Base-by-base conservation (phyloP, 2,329 filamentous ascomycete species). In the Fulvia fulva region DNA sequence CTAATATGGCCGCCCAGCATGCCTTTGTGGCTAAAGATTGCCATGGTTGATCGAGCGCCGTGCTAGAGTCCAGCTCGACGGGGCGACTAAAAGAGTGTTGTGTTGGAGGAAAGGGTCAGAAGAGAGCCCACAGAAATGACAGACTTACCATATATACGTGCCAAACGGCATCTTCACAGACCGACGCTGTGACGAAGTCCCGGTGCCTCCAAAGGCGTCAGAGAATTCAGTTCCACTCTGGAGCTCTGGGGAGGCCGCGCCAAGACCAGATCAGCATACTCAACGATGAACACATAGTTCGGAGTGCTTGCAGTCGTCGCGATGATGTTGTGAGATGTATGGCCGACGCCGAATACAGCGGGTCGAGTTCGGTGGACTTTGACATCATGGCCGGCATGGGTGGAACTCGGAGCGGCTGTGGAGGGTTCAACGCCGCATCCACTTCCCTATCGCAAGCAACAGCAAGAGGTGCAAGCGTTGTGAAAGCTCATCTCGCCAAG, bases 21-120 rank as follows among this genome's bases (percentile, higher is more conserved):
- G 52, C 62, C 62, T 44, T 58, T 64, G 51, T 64, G 62, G 52
- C 52, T 57, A 16, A 64, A 50, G 22, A 60, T 78, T 77, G 9
- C 37, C 37, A 41, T 41, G 37, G n/a, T 41, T 41, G 37, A 41
- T 41, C 37, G 37, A 41, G 37, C 14, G 37, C n/a, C 37, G 37
- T 8, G n/a, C 4, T n/a, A 41, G 14, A 41, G 37, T 19, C 8
- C 37, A 41, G 37, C 37, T 41, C 37, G 37, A 41, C 19, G 16
- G 14, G 16, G 37, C 37, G 37, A 19, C n/a, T 16, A n/a, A 41
- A 19, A 41, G 37, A 7, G 14, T n/a, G 16, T 41, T 19, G 37
- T 41, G 16, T 7, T 19, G 14, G 37, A n/a, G 5, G 37, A 41
- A 41, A 41, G 37, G 37, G 37, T 41, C 37, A 41, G 19, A 41